Evolutionary conservation across 2,329 filamentous ascomycete species (phyloP).

Genomic region (Ophiostoma quercus): DNA sequence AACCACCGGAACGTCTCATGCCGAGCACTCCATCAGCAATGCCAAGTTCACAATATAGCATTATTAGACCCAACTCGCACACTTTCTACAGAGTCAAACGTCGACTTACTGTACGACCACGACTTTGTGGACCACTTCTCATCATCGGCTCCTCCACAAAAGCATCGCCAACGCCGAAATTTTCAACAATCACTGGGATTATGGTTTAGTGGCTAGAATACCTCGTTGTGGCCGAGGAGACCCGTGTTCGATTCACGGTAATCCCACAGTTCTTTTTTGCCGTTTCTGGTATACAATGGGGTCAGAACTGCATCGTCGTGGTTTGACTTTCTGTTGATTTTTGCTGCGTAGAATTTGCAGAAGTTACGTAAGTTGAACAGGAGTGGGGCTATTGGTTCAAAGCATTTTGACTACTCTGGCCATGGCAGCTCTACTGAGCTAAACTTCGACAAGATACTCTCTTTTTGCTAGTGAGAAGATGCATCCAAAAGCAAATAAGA

Average conservation of each 20-base stretch:
- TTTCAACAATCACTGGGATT: slow-evolving; percentile 14
- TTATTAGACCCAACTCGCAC: too few species aligned
- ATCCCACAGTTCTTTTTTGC: slow-evolving; percentile 22
- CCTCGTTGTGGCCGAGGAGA: slow-evolving; percentile 28
- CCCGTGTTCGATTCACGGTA: slow-evolving; percentile 29
- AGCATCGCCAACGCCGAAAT: not conserved
- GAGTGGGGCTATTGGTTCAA: not conserved
- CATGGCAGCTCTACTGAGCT: too few species aligned
- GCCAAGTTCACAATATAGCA: not conserved
- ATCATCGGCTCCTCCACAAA: not conserved
- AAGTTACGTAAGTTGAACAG: not conserved
- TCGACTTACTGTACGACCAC: not conserved
- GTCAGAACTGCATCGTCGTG: not conserved
- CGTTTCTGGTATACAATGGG: not conserved
- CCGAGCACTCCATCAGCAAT: not conserved
- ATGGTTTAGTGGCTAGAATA: slow-evolving; percentile 29
- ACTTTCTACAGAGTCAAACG: not conserved
- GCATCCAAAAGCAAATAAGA: not conserved
- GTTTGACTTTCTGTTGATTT: not conserved
- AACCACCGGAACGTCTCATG: not conserved
- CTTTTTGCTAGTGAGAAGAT: not conserved
- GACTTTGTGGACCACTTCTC: not conserved
- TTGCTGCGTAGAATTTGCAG: not conserved
- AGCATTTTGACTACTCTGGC: not conserved
- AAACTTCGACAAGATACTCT: too few species aligned